phyloP scores from a whole-genome alignment of 208 protist genomes.

The Lotmaria passim region DNA sequence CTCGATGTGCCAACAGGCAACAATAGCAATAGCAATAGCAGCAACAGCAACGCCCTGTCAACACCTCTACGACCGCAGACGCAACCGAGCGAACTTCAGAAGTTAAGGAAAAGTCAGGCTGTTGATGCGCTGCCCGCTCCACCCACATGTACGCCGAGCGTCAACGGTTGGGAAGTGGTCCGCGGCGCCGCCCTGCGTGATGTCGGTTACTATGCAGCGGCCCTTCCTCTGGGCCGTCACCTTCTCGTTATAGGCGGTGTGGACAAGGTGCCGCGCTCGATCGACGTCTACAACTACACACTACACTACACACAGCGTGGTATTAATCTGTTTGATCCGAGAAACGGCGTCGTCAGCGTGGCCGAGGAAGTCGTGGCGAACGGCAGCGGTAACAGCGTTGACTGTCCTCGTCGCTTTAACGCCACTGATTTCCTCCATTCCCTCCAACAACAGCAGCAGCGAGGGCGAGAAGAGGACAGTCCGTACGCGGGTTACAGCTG shows the following conservation, averaged over 20 bases:
- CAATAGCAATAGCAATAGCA: not conserved
- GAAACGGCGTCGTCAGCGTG: not conserved
- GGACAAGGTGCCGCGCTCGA: not conserved
- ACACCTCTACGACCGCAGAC: too few species aligned
- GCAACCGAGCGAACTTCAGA: not conserved
- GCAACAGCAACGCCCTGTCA: not conserved
- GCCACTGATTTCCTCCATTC: not conserved
- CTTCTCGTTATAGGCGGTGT: slow-evolving; percentile 16
- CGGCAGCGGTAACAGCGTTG: not conserved
- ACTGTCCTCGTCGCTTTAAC: not conserved
- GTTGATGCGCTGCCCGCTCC: not conserved
- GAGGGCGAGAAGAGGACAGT: not conserved
- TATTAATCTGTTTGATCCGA: slow-evolving; percentile 22
- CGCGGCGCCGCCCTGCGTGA: not conserved
- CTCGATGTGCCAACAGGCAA: too few species aligned
- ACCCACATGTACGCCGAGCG: not conserved
- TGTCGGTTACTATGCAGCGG: slow-evolving; percentile 16
- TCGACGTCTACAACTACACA: slow-evolving; percentile 15
- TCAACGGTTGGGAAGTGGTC: slow-evolving; percentile 12
- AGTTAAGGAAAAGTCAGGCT: not conserved
- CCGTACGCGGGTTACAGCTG: too few species aligned
- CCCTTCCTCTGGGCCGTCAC: slow-evolving; percentile 11
- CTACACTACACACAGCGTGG: slow-evolving; percentile 7
- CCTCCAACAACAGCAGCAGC: not conserved
- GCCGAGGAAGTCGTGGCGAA: not conserved